phyloP scores from a whole-genome alignment of 805 yeast genomes.

The Saturnispora besseyi region DNA sequence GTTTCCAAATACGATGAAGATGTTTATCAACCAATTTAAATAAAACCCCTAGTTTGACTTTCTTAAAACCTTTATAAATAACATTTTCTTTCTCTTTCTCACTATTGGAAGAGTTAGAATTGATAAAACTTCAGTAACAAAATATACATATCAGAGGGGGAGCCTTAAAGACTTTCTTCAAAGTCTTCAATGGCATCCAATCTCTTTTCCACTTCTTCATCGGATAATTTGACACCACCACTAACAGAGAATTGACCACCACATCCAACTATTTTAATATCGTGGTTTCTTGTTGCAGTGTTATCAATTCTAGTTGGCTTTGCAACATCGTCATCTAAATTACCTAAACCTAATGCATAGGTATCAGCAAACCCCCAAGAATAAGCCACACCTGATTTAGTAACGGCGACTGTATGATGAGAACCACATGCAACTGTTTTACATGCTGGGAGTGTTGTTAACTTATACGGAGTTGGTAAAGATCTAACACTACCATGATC shows the following conservation, averaged over 20 bases:
- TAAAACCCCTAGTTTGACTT: neutral
- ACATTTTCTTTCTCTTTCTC: neutral
- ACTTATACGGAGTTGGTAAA: conserved; percentile 73
- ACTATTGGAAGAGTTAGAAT: neutral
- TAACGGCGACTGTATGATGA: conserved; percentile 84
- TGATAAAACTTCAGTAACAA: neutral
- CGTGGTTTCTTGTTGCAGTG: conserved; percentile 81
- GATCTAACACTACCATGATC: conserved; percentile 74
- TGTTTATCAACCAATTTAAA: conserved; percentile 35
- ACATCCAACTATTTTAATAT: conserved; percentile 68
- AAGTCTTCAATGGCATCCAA: conserved; percentile 40
- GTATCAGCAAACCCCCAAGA: conserved; percentile 99
- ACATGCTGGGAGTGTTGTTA: conserved; percentile 48
- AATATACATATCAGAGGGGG: neutral
- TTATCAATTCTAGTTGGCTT: conserved; percentile 83
- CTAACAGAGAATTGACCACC: conserved; percentile 95
- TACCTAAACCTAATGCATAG: conserved; percentile 90
- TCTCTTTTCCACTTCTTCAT: conserved; percentile 43
- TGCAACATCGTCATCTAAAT: conserved; percentile 75
- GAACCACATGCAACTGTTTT: conserved; percentile 71
- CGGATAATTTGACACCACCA: conserved; percentile 62
- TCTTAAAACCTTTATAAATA: neutral
- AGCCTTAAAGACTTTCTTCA: neutral
- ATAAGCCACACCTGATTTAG: conserved; percentile 75
- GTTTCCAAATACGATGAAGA: conserved; percentile 55